These are phyloP conservation scores for Ambrosia artemisiifolia DNA, from an alignment of 129 eudicot genomes.

Conservation along the genomic window DNA sequence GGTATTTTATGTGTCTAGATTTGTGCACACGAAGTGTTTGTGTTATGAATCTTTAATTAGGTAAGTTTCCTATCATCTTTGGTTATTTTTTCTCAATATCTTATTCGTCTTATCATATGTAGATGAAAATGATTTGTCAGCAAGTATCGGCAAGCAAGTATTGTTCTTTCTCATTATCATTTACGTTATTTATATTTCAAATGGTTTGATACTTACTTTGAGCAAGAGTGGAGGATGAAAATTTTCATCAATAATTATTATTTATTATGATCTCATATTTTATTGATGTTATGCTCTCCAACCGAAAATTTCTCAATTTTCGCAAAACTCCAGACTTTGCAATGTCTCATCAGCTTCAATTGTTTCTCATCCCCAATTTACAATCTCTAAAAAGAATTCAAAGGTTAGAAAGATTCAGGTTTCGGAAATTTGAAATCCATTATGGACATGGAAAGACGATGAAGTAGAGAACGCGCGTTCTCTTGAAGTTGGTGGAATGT, in stretches of 20 bases:
- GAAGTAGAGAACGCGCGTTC: conserved; percentile 15
- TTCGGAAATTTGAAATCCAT: conserved; percentile 35
- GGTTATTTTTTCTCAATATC: background rate
- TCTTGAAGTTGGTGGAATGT: conserved; percentile 84
- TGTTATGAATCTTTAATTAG: too few species aligned
- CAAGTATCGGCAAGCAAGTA: conserved; percentile 49
- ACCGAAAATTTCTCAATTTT: conserved; percentile 17
- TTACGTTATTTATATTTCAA: conserved; percentile 15
- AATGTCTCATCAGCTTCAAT: background rate
- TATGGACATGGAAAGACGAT: conserved; percentile 29
- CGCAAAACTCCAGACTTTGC: conserved; percentile 18
- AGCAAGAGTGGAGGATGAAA: conserved; percentile 51
- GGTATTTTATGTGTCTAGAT: too few species aligned
- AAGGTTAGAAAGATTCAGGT: conserved; percentile 23
- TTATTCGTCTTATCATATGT: conserved; percentile 16
- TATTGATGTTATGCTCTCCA: conserved; percentile 33
- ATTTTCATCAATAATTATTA: too few species aligned
- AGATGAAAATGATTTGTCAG: conserved; percentile 43
- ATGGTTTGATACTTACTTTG: conserved; percentile 4
- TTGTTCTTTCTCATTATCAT: conserved; percentile 14
- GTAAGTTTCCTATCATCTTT: too few species aligned
- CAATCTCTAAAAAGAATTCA: conserved; percentile 12
- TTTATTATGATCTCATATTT: conserved; percentile 23
- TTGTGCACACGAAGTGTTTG: too few species aligned
- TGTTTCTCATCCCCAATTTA: conserved; percentile 19